Evolutionary conservation across 1,284 basidiomycete species (phyloP), one percentile per base, ranked within the genome.

Genomic region (Neolentinus lepideus): DNA sequence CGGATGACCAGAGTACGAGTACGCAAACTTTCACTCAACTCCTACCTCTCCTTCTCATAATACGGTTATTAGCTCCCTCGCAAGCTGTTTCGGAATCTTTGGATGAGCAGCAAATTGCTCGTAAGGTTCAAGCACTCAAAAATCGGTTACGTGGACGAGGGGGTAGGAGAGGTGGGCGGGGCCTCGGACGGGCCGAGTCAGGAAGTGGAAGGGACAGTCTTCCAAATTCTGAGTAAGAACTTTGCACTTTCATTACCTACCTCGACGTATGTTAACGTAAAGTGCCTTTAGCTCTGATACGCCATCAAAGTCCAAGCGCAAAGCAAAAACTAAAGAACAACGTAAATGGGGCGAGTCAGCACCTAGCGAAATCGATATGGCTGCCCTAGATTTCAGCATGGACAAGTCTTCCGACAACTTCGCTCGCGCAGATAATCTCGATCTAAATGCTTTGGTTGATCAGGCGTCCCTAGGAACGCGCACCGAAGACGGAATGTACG

Each of bases 101-200:
- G 50, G 91, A 94, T 60, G 91, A 91, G 54, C 86, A 95, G 65
- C 86, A 93, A 64, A 98, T 98, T 62, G 87, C 94, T 10, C 81
- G 90, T 63, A 98, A 95, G 65, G 90, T 97, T 1, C 88, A 94
- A 64, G 92, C 92, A 0, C 76, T 98, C 55, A 97, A 95, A 69
- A 87, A 81, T 54, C 80, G 92, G 36, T 73, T 96, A 51, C 83
- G 88, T 54, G 85, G 84, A 16, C 76, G 84, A 56, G 85, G 85
- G 0, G 82, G 78, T 19, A 75, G 77, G 61, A 78, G 78, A 57
- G 79, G 75, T 47, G 81, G 78, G 59, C 73, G 82, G 66, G 76
- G 75, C 52, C 66, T 62, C 63, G 74, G 73, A 66, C 80, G 79
- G 64, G 67, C 71, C 65, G 81, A 77, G 58, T 70, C 74, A 48